Evolutionary conservation across 305 asterid genomes (phyloP), one percentile per base, ranked within the genome.

Genomic region (Fraxinus nigra): DNA sequence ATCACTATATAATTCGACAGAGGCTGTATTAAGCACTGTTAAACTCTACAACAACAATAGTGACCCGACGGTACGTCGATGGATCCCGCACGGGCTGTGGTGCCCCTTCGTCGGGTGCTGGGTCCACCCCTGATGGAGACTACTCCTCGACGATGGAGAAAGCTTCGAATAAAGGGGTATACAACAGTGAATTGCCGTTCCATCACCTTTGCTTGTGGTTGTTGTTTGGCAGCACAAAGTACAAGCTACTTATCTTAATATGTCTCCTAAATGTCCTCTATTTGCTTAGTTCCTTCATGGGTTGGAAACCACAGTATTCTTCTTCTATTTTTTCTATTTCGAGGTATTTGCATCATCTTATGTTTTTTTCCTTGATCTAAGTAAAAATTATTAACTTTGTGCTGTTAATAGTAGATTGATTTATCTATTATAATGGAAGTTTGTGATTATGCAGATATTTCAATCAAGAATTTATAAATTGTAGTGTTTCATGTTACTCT

Each of bases 61-160:
- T 3, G 35, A 4, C 35, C 35, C 33, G 33, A 30, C 33, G 33
- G 33, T 30, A 30, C 33, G 0, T 4, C 33, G 4, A 30, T 3
- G 33, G 33, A 30, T 30, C 33, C 4, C 2, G 33, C 33, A 30
- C 4, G 4, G 4, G 33, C 4, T 0, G 4, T 30, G 4, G 4
- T 4, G 0, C 33, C 33, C 0, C 33, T 0, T 30, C 33, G 33
- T 3, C 3, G 4, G 33, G 33, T 30, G 3, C 3, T 30, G 33
- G 33, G 33, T 30, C 33, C 4, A 3, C 3, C 33, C 35, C 35
- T 30, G 0, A 90, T 81, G 90, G 89, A 30, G 89, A 87, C 18
- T 84, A 85, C 82, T 90, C 93, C 18, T 92, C 95, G 83, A 89
- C 90, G 35, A 90, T 89, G 88, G 90, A 75, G 85, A 87, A 90